Evolutionary conservation across 164 flowering plant species (phyloP), one percentile per base, ranked within the genome.

Genomic region (Nelumbo lutea): DNA sequence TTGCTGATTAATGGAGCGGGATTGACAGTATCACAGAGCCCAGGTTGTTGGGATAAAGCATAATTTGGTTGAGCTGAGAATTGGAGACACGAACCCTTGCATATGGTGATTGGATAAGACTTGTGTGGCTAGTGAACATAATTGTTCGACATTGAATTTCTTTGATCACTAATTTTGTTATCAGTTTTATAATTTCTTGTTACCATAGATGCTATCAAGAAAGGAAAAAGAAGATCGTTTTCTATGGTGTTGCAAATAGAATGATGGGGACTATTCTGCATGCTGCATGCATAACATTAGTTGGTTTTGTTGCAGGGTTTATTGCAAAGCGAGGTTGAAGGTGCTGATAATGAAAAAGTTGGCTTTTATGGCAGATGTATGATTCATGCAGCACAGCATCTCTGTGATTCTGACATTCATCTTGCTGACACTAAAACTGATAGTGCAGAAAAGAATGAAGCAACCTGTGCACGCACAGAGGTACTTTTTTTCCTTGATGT

Each of bases 321-420:
- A 46, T 73, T 85, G 74, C 91, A 83, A 79, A 83, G 86, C 72
- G 90, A 88, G 81, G 76, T 80, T 72, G 91, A 87, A 79, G 91
- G 91, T 69, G 78, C 55, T 73, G 83, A 81, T 46, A 72, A 71
- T 79, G 87, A 86, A 65, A 79, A 75, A 48, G 78, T 85, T 78
- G 89, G 88, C 9, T 88, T 83, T 64, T 84, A 84, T 76, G 87
- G 90, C 41, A 79, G 83, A 79, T 86, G 90, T 60, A 7, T 75
- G 73, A 66, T 78, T 80, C 89, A 84, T 83, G 87, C 84, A 42
- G 66, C 75, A 42, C 7, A 62, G 48, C 50, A 62, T 13, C 65
- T 8, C 15, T 69, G 62, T 70, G 77, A 65, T 46, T n/a, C 72
- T 50, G 62, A 64, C 39, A 45, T 27, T 62, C 73, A 78, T 71